Percentiles rank a stretch among this genome's conserved stretches.
Conservation (phyloP, 176 grass and related monocot species). For the Tillandsia leiboldiana region DNA sequence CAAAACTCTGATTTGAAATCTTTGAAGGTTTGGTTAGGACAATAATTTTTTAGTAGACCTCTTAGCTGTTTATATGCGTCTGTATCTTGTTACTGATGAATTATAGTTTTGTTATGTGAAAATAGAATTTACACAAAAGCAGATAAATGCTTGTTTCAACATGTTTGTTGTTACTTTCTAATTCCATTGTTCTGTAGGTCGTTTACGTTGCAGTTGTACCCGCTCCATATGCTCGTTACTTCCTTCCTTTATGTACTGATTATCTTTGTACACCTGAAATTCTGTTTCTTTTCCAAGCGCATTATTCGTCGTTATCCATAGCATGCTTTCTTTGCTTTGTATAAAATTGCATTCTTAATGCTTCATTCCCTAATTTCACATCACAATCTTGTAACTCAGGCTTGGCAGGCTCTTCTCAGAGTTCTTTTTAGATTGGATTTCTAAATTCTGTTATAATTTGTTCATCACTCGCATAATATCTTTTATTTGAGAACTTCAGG, state of each 20-base stretch:
- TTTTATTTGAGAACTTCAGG: conserved; percentile 28
- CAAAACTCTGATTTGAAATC: too few species aligned
- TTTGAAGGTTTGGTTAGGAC: not conserved
- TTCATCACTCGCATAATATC: conserved; percentile 6
- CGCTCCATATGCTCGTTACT: not conserved
- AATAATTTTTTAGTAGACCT: not conserved
- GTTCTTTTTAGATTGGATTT: not conserved
- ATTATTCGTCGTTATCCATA: not conserved
- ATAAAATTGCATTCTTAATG: not conserved
- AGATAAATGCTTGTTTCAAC: not conserved
- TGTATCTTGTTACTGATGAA: not conserved
- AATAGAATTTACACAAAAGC: not conserved
- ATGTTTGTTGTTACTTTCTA: not conserved
- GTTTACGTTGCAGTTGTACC: not conserved
- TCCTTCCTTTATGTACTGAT: not conserved
- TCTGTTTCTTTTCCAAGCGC: not conserved
- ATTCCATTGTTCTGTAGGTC: not conserved
- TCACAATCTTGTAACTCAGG: not conserved
- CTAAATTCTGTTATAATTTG: not conserved
- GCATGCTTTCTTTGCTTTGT: not conserved
- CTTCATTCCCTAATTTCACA: not conserved
- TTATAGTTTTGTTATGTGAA: not conserved
- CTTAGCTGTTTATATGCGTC: not conserved
- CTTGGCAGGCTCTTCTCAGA: not conserved
- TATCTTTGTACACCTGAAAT: not conserved